Base-by-base conservation (phyloP, 2,329 filamentous ascomycete species). In the Acephala macrosclerotiorum region DNA sequence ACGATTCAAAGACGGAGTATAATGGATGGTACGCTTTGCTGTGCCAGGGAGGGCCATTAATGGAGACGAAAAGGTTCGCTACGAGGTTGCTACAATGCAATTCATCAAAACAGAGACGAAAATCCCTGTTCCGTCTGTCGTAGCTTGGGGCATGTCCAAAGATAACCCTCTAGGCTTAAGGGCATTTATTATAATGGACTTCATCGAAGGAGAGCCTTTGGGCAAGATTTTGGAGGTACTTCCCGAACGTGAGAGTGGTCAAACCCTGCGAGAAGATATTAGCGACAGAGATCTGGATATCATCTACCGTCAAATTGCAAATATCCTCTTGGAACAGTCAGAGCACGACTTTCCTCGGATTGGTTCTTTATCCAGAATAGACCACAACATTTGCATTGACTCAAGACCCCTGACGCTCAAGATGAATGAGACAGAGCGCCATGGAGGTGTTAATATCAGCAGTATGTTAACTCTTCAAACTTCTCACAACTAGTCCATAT, bases 261-360 rank as follows among this genome's bases (percentile, higher is more conserved):
- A 8, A 5, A 26, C 22, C 22, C 33, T 64, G 36, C 42, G 61
- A 53, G 35, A 45, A 40, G 60, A 66, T 56, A 63, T 63, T 55
- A 51, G 47, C 22, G 59, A 66, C n/a, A 42, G 51, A n/a, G 49
- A 35, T 18, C 33, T 59, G 22, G 60, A 66, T 42, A 49, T 63
- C 47, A 60, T 66, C 45, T 66, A 66, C 57, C 53, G 59, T 29
- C 60, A 66, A 63, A 38, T 66, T 33, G 64, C 64, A 25, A 59
- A 66, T 40, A 60, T 60, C 56, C 61, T 64, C 42, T 26, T 66
- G 9, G 47, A 66, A 53, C 65, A 64, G 60, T 58, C 49, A 7
- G 49, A 60, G 64, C 64, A 60, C 60, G 45, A 64, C 38, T 66
- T 66, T 61, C 26, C 49, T 60, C 47, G 36, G 36, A 66, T 64